These are phyloP conservation scores for Wickerhamiella nectarea DNA, from an alignment of 805 yeast species.

Conservation along the genomic window DNA sequence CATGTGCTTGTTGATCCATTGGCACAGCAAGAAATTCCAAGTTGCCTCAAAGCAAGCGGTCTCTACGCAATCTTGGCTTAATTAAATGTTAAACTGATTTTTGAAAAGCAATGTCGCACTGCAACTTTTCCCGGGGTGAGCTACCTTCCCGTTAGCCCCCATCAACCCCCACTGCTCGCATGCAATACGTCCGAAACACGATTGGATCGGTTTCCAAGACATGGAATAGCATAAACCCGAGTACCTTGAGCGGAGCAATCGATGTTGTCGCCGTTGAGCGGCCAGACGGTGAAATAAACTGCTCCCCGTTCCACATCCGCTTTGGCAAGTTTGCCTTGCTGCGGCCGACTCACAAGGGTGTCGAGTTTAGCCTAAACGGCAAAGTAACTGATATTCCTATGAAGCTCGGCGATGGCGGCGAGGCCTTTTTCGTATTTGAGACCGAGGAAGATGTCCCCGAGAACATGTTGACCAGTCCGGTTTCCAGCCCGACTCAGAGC, in stretches of 20 bases:
- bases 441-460: conserved; percentile 59
- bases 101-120: too few relatives aligned
- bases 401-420: conserved; percentile 97
- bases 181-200: conserved; percentile 96
- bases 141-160: not conserved
- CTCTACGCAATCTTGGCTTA: too few relatives aligned
- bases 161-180: conserved; percentile 21
- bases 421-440: conserved; percentile 93
- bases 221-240: conserved; percentile 94
- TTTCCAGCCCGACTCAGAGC: conserved; percentile 51
- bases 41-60: too few relatives aligned
- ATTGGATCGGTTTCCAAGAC: conserved; percentile 91
- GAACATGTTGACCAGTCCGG: conserved; percentile 76
- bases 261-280: conserved; percentile 92
- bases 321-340: conserved; percentile 89
- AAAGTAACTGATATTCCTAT: conserved; percentile 70
- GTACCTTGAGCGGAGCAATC: conserved; percentile 92
- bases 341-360: conserved; percentile 90
- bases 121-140: not conserved
- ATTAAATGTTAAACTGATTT: too few relatives aligned
- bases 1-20: too few relatives aligned
- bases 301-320: conserved; percentile 93
- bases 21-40: too few relatives aligned
- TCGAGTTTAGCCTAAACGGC: conserved; percentile 77
- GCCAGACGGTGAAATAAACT: conserved; percentile 61